Percentiles rank a stretch among this genome's conserved stretches.
Conservation (phyloP, 106 monocot species). For the Posidonia australis region DNA sequence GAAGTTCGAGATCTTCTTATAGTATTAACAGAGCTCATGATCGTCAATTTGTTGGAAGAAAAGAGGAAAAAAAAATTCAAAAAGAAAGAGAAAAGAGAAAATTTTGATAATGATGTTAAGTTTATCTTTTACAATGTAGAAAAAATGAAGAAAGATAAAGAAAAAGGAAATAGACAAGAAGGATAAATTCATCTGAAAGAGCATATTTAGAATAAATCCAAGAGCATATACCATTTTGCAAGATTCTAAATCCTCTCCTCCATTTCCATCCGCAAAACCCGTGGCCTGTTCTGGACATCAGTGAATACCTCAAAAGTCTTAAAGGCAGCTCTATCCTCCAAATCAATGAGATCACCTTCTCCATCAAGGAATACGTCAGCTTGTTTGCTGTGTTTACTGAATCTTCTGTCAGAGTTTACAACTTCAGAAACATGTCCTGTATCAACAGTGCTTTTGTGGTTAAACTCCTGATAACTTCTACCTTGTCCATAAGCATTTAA, state of each 20-base stretch:
- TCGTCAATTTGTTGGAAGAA: too few relatives aligned
- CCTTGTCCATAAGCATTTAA: conserved; percentile 1
- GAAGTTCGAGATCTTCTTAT: too few relatives aligned
- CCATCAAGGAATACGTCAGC: conserved; percentile 7
- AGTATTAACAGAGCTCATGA: too few relatives aligned
- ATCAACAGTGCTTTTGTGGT: neutral
- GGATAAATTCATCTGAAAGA: too few relatives aligned
- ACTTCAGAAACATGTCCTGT: conserved; percentile 4
- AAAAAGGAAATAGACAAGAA: too few relatives aligned
- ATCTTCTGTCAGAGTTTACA: conserved; percentile 6
- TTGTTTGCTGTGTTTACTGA: conserved; percentile 3
- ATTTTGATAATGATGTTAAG: too few relatives aligned
- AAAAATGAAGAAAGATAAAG: too few relatives aligned
- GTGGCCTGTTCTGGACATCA: conserved; percentile 77
- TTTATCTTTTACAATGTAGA: too few relatives aligned
- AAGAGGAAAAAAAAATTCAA: too few relatives aligned
- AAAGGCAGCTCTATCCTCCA: conserved; percentile 80
- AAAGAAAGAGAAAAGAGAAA: too few relatives aligned
- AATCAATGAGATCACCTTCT: conserved; percentile 15
- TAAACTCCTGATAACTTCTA: conserved; percentile 9
- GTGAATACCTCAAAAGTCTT: conserved; percentile 87
- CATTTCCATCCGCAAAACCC: conserved; percentile 78
- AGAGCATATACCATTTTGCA: conserved; percentile 48
- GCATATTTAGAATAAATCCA: neutral
- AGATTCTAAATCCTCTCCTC: conserved; percentile 77